Percentiles rank a stretch among this genome's conserved stretches.
Conservation (phyloP, 371 early-diverging fungal genomes). For the Mortierella sp. region DNA sequence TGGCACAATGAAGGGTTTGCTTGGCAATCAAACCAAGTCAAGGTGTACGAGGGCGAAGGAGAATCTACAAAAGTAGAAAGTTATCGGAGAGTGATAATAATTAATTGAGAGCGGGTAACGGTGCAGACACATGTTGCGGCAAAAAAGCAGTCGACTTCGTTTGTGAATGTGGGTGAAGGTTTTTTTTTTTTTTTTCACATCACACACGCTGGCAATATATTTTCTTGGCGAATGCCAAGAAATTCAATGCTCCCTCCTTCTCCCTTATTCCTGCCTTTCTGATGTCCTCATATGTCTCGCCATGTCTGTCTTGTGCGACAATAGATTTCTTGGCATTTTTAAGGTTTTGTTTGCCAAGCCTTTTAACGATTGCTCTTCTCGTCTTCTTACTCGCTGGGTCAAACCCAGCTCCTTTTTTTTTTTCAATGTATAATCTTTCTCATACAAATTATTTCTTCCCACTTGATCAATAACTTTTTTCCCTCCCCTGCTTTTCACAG, state of each 20-base stretch:
- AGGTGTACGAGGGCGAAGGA: neutral
- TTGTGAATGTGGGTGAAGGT: neutral
- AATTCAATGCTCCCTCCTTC: conserved; percentile 5
- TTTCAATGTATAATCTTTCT: neutral
- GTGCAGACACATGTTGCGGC: no score
- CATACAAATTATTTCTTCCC: neutral
- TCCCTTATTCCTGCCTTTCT: neutral
- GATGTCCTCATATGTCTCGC: neutral
- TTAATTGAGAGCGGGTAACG: no score
- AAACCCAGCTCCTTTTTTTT: neutral
- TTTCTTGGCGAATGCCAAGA: conserved; percentile 30
- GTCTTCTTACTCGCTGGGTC: neutral
- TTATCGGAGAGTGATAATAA: no score
- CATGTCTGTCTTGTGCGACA: conserved; percentile 19
- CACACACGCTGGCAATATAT: neutral
- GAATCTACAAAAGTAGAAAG: neutral
- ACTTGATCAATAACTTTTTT: neutral
- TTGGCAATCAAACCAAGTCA: conserved; percentile 22
- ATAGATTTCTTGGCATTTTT: conserved; percentile 35
- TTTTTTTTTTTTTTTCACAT: neutral
- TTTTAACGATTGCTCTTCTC: conserved; percentile 28
- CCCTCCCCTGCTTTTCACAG: neutral
- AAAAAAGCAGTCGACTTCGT: no score
- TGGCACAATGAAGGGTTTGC: conserved; percentile 6
- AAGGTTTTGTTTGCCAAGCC: conserved; percentile 34